phyloP scores from a whole-genome alignment of 148 eudicot genomes.

The Polygonum aviculare region DNA sequence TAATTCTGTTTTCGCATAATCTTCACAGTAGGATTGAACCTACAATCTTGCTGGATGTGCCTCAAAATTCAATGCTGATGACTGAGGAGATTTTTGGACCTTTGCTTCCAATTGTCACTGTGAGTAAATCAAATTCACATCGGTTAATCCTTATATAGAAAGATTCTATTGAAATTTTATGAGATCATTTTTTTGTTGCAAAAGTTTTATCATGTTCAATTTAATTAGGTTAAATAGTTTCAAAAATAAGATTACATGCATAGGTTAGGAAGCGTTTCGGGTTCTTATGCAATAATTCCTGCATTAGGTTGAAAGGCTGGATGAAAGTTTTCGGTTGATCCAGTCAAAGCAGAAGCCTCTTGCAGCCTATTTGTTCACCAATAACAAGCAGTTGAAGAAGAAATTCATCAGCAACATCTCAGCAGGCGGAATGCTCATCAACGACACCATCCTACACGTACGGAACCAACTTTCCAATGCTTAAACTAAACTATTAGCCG shows the following conservation, averaged over 20 bases:
- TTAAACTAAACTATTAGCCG: no score
- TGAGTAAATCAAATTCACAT: conserved; percentile 18
- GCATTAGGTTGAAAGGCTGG: conserved; percentile 45
- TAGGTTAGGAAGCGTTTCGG: neutral
- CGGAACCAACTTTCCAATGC: neutral
- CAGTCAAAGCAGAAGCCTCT: conserved; percentile 61
- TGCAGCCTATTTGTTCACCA: conserved; percentile 67
- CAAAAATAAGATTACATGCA: no score
- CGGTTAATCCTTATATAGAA: neutral
- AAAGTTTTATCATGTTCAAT: no score
- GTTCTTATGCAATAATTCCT: neutral
- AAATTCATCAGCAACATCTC: conserved; percentile 36
- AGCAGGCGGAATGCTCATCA: conserved; percentile 59
- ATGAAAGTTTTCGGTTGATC: conserved; percentile 47
- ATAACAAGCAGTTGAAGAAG: conserved; percentile 40
- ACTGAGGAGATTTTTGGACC: conserved; percentile 77
- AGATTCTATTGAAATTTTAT: no score
- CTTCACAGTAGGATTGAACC: conserved; percentile 54
- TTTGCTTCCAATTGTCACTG: conserved; percentile 61
- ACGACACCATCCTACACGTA: conserved; percentile 61
- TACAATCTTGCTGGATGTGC: conserved; percentile 53
- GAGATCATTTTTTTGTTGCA: no score
- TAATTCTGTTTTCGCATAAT: neutral
- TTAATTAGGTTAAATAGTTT: no score
- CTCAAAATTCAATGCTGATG: conserved; percentile 43